Percentiles rank a stretch among this genome's conserved stretches.
Conservation (phyloP, 768 basidiomycete species). For the Daedaleopsis sinensis region DNA sequence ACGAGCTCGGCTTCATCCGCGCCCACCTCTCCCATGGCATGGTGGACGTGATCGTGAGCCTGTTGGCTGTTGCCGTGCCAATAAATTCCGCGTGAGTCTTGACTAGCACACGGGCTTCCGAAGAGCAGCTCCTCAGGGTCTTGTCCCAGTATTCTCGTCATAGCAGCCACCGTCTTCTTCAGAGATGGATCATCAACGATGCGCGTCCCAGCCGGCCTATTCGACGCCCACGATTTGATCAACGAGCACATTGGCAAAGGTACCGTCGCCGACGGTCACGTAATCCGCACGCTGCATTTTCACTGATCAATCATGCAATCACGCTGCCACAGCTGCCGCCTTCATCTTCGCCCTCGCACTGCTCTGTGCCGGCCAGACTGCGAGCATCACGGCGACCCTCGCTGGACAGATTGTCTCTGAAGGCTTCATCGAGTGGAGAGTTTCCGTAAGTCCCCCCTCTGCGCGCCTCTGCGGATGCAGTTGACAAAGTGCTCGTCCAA, state of each 20-base stretch:
- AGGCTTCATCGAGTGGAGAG: slow-evolving; percentile 86
- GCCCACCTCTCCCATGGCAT: slow-evolving; percentile 44
- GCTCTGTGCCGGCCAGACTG: slow-evolving; percentile 86
- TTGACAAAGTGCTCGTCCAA: neutral
- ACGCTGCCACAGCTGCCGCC: slow-evolving; percentile 61
- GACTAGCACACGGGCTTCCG: neutral
- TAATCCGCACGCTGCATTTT: slow-evolving; percentile 7
- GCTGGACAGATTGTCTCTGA: slow-evolving; percentile 91
- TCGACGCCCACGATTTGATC: slow-evolving; percentile 83
- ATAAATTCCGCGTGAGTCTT: slow-evolving; percentile 31
- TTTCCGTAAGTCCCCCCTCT: slow-evolving; percentile 52
- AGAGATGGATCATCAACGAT: slow-evolving; percentile 37
- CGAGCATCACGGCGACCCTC: slow-evolving; percentile 86
- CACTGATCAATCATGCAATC: slow-evolving; percentile 8
- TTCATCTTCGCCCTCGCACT: slow-evolving; percentile 86
- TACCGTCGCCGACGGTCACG: slow-evolving; percentile 34
- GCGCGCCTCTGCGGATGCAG: slow-evolving; percentile 26
- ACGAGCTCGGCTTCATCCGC: slow-evolving; percentile 37
- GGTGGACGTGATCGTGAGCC: slow-evolving; percentile 54
- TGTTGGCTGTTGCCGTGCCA: slow-evolving; percentile 80
- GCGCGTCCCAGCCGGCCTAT: slow-evolving; percentile 65
- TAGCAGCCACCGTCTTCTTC: slow-evolving; percentile 82
- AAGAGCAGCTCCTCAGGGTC: neutral
- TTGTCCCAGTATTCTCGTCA: slow-evolving; percentile 71
- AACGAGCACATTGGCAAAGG: slow-evolving; percentile 64